phyloP scores from a whole-genome alignment of 345 rosid genomes.

The Firmiana major region DNA sequence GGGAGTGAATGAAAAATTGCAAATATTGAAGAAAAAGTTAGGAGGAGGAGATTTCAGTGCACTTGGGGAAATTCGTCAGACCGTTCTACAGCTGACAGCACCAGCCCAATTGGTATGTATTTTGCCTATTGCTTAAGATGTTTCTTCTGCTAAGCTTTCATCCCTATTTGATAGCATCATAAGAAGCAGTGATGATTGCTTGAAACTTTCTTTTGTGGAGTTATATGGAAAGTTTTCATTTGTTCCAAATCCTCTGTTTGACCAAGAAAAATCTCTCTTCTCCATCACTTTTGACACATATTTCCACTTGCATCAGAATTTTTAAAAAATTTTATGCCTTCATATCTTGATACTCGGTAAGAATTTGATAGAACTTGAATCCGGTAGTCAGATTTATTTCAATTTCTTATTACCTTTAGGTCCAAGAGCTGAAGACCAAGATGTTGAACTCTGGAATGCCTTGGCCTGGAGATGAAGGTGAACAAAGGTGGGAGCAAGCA shows the following conservation, averaged over 20 bases:
- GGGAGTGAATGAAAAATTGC: slow-evolving; percentile 65
- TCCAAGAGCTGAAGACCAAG: slow-evolving; percentile 74
- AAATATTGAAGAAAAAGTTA: slow-evolving; percentile 57
- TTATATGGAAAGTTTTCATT: neutral
- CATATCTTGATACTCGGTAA: neutral
- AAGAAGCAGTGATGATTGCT: neutral
- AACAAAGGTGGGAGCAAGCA: slow-evolving; percentile 89
- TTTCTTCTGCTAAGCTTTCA: neutral
- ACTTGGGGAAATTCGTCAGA: slow-evolving; percentile 68
- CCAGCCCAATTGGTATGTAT: slow-evolving; percentile 69
- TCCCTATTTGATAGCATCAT: neutral
- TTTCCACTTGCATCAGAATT: neutral
- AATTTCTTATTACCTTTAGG: slow-evolving; percentile 41
- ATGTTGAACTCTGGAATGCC: slow-evolving; percentile 91
- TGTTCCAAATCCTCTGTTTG: neutral
- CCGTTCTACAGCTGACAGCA: slow-evolving; percentile 64
- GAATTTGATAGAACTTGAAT: neutral
- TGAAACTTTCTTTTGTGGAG: neutral
- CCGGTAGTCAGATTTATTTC: neutral
- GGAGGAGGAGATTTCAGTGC: slow-evolving; percentile 52
- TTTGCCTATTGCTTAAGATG: neutral
- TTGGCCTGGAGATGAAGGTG: slow-evolving; percentile 99
- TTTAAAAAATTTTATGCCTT: neutral
- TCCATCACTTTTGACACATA: neutral
- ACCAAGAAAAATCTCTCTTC: neutral